Base-by-base conservation (phyloP, 768 basidiomycete genomes). In the Pleurotus tuber-regium region DNA sequence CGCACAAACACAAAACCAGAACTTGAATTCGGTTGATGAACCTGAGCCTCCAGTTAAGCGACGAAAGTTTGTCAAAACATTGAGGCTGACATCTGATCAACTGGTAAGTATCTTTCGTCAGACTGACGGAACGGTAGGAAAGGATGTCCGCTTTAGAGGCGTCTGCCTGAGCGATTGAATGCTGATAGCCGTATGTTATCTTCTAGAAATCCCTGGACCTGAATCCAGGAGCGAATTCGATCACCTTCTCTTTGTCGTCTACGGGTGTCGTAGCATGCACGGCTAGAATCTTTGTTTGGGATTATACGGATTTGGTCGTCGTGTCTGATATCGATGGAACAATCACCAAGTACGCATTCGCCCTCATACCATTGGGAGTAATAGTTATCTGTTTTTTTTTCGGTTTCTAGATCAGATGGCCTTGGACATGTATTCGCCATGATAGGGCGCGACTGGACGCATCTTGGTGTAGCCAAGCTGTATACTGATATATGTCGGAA, bases 241-340 rank as follows among this genome's bases (percentile, higher is more conserved):
- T 98, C 55, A 93, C 94, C 0, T 99, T 98, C 65, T 95, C 94
- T 1, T 80, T 98, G 33, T 90, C 91, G 10, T 79, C 88, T 2
- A 84, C 89, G 1, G 90, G 91, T 4, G 78, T 77, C 1, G 80
- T 89, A 1, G 91, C 88, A 2, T 96, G 94, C 53, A 86, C 93
- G 2, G 92, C 97, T 16, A 79, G 93, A 4, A 90, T 99, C 54
- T 99, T 99, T 59, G 77, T 98, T 19, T 98, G 94, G 95, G 91
- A 98, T 52, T 81, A 85, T n/a, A 85, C 84, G 2, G 94, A 97
- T 61, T 77, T 79, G 2, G 82, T 99, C 18, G 89, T 99, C 21
- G 84, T 99, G 33, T 97, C 94, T 35, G 97, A 99, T 62, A 98
- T 99, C 54, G 97, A 99, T 62, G 97, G 97, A 4, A 99, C 96